Base-by-base conservation (phyloP, 352 stramenopile genomes). In the Phytophthora cryptogea region DNA sequence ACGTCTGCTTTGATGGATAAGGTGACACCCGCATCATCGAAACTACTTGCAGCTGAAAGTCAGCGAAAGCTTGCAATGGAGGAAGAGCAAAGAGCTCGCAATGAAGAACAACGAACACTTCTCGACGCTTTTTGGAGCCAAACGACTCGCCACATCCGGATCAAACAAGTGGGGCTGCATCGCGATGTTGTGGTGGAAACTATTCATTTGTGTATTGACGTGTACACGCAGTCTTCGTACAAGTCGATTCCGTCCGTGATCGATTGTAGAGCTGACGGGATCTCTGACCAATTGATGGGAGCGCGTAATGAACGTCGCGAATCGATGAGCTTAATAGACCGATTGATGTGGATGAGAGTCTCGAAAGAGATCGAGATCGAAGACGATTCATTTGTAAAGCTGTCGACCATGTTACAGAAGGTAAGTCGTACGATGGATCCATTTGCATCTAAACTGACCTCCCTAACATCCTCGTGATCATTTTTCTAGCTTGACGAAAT, bases 171-270 rank as follows among this genome's bases (percentile, higher is more conserved):
- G 45, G 64, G 51, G 17, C 39, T 81, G 14, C 70, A 81, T 16
- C 14, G n/a, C 27, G 74, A 80, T 30, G 72, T 78, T 0, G 9
- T 78, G 3, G 43, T 72, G 2, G 74, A 84, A 44, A 28, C 67
- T 3, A 35, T 81, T 30, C 74, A 84, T 26, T 57, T 81, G 30
- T 66, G 56, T 17, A 67, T 84, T 26, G 69, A 84, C 30, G 26
- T 56, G 26, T 66, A 68, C 23, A 59, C 59, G 5, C 48, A 72
- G 7, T 28, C 54, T 14, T 32, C 45, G 8, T 52, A 64, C 16
- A 59, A 54, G 35, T 56, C 49, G 14, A 42, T 68, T 3, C 47
- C 55, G 27, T 11, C 37, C 3, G 26, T 51, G 30, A 53, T 79
- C 20, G 47, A 61, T 8, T 78, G 70, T 53, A 42, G 16, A 41